Base-by-base conservation (phyloP, 2,329 filamentous ascomycete species). In the Biscogniauxia marginata region DNA sequence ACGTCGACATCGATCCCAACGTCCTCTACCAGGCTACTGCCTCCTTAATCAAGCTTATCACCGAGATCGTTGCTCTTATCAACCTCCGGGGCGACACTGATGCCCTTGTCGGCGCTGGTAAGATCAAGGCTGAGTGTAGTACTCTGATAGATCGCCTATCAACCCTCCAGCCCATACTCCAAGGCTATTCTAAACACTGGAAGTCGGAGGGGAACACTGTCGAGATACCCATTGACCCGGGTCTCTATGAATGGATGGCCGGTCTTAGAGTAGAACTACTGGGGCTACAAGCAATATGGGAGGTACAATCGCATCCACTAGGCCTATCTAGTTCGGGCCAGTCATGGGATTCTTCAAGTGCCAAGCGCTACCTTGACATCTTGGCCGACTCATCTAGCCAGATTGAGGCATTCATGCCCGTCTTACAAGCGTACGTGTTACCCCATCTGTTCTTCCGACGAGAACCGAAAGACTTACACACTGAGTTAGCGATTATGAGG, bases 331-430 rank as follows among this genome's bases (percentile, higher is more conserved):
- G 47, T n/a, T 22, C 21, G 2, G 16, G 2, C 21, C 23, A 2
- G 21, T 19, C 39, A 20, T 51, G 52, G 51, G 16, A 49, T 39
- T 13, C 34, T 30, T 8, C 18, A 13, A 44, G 49, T 9, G 39
- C 57, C 11, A 13, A 47, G 18, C 53, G 43, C 7, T 56, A 57
- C 11, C 13, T 30, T n/a, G 24, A 52, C 11, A 43, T 30, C 3
- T 46, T 66, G 24, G 45, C 53, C 16, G 39, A 44, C 7, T 59
- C 61, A 49, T 46, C 46, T 11, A 44, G 18, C 18, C 58, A 65
- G 43, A 64, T 70, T 46, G 50, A 62, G 1, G 56, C 24, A 9
- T 64, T 67, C 34, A 44, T 69, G 44, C 54, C 60, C 21, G 58
- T 61, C 5, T 52, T 67, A 19, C 51, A 56, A 50, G 55, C 49